Percentiles rank a stretch among this genome's conserved stretches.
phyloP scores from a whole-genome alignment of 208 protist genomes.

The Herpetomonas muscarum region DNA sequence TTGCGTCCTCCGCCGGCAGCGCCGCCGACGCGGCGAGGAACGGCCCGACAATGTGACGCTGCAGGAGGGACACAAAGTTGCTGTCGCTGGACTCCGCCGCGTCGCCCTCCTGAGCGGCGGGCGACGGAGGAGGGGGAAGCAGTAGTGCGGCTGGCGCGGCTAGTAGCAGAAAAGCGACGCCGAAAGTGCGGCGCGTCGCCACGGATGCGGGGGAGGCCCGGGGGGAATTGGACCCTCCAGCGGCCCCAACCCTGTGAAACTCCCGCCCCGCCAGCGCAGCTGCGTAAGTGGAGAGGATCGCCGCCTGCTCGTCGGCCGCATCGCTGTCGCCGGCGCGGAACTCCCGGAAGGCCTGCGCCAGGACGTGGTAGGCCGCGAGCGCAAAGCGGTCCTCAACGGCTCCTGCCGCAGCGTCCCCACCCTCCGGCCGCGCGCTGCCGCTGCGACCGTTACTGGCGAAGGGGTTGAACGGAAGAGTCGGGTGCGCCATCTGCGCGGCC shows the following conservation, averaged over 20 bases:
- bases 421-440: background rate
- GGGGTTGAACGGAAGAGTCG: background rate
- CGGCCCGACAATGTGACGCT: too few species aligned
- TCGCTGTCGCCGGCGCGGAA: background rate
- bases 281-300: background rate
- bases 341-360: background rate
- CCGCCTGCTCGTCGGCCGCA: background rate
- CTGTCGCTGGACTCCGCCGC: background rate
- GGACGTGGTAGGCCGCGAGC: conserved; percentile 5
- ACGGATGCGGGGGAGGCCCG: too few species aligned
- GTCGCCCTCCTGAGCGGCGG: too few species aligned
- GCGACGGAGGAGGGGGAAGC: too few species aligned
- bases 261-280: background rate
- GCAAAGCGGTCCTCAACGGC: conserved; percentile 7
- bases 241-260: conserved; percentile 4
- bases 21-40: too few species aligned
- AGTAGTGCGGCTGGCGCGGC: background rate
- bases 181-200: background rate
- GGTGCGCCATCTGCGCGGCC: conserved; percentile 4
- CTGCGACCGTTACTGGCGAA: background rate
- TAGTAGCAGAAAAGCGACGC: conserved; percentile 8
- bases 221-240: too few species aligned
- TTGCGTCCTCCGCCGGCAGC: too few species aligned
- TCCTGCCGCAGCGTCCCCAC: too few species aligned
- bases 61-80: too few species aligned